Evolutionary conservation across 2,329 filamentous ascomycete species (phyloP).

Genomic region (Claviceps citrina): DNA sequence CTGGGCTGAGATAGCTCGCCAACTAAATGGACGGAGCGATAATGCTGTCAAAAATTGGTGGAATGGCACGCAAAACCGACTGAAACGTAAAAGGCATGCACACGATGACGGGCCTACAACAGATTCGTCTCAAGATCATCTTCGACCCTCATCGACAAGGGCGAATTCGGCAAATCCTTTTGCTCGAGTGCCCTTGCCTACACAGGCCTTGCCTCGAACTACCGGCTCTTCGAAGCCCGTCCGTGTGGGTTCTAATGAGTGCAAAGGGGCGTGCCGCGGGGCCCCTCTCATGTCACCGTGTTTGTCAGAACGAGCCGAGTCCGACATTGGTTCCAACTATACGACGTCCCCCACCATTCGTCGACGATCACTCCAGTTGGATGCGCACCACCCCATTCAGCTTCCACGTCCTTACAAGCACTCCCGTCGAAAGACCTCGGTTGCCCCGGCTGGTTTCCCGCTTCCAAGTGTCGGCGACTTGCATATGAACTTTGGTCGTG

Average conservation of each 20-base stretch:
- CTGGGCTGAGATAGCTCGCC: conserved; percentile 84
- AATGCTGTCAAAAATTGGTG: conserved; percentile 98
- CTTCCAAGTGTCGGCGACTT: too few relatives aligned
- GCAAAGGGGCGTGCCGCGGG: conserved; percentile 12
- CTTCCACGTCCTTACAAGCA: conserved; percentile 22
- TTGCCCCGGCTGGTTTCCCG: too few relatives aligned
- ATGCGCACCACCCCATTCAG: conserved; percentile 25
- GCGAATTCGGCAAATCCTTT: not conserved
- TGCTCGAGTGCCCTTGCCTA: not conserved
- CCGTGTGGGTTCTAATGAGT: not conserved
- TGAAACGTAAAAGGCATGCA: conserved; percentile 28
- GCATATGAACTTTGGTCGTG: not conserved
- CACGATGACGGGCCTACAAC: not conserved
- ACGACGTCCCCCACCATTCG: conserved; percentile 39
- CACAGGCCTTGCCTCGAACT: not conserved
- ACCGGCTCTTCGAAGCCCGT: not conserved
- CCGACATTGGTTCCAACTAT: conserved; percentile 50
- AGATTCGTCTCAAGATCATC: not conserved
- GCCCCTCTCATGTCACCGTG: conserved; percentile 22
- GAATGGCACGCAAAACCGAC: conserved; percentile 83
- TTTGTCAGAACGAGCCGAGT: conserved; percentile 37
- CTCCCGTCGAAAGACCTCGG: conserved; percentile 13
- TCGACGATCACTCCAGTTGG: conserved; percentile 13
- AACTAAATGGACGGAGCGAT: conserved; percentile 72
- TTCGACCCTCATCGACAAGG: not conserved